These are phyloP conservation scores for Exobasidium cylindrosporum DNA, from an alignment of 1,284 basidiomycete genomes.

Conservation along the genomic window DNA sequence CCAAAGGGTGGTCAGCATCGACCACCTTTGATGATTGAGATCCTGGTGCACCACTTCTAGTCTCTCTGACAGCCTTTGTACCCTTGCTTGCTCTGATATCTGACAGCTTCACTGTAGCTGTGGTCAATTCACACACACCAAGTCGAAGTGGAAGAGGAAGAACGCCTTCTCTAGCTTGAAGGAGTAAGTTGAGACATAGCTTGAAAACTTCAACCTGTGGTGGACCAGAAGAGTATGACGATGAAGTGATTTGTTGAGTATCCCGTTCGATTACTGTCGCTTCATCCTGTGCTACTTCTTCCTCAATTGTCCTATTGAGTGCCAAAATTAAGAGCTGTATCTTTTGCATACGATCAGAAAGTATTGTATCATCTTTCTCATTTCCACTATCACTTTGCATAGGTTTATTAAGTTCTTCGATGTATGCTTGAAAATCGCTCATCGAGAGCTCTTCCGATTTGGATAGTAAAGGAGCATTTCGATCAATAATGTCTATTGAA, in stretches of 20 bases:
- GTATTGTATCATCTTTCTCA: slow-evolving; percentile 22
- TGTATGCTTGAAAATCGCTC: slow-evolving; percentile 21
- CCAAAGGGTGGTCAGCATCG: slow-evolving; percentile 40
- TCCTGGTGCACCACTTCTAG: slow-evolving; percentile 40
- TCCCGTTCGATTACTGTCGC: neutral
- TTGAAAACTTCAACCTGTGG: slow-evolving; percentile 32
- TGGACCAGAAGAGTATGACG: neutral
- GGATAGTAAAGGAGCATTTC: neutral
- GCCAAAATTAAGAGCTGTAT: slow-evolving; percentile 30
- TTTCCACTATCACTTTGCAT: neutral
- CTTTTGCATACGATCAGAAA: slow-evolving; percentile 26
- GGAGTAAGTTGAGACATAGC: slow-evolving; percentile 30
- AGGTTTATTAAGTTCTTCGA: slow-evolving; percentile 27
- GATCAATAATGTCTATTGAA: neutral
- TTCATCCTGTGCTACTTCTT: slow-evolving; percentile 7
- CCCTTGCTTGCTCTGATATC: slow-evolving; percentile 31
- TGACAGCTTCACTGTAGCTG: slow-evolving; percentile 31
- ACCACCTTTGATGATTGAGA: slow-evolving; percentile 38
- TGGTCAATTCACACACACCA: slow-evolving; percentile 32
- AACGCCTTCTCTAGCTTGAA: slow-evolving; percentile 19
- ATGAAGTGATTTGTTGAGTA: neutral
- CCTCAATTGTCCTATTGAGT: slow-evolving; percentile 25
- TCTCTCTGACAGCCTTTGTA: slow-evolving; percentile 32
- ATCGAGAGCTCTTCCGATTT: neutral
- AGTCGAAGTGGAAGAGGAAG: slow-evolving; percentile 24